Base-by-base conservation (phyloP, 73 alveolate genomes). In the Breviolum minutum region DNA sequence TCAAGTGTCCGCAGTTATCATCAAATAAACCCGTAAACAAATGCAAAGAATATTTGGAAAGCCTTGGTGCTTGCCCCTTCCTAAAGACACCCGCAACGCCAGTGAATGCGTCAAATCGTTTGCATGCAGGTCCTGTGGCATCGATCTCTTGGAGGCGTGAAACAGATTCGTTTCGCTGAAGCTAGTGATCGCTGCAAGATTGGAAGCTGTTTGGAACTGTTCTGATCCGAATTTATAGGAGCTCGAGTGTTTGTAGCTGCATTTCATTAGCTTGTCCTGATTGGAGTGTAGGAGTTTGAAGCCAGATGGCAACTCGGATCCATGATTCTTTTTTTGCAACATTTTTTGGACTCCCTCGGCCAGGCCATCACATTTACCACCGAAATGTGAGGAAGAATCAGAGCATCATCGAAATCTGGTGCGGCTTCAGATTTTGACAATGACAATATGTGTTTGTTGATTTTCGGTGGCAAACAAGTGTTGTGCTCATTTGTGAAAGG, bases 301-400 rank as follows among this genome's bases (percentile, higher is more conserved):
- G 22, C 16, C 76, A 66, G 16, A 20, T 66, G 76, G 26, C 76
- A 66, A 66, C 54, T 40, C 5, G 4, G 6, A 20, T 20, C 16
- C 76, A 66, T 66, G 76, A 71, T 71, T 30, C 26, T 20, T 71
- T 71, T 30, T 20, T n/a, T 8, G 30, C 26, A 71, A 30, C 48
- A 71, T 0, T 48, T 71, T 8, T 71, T 17, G 26, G 26, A 71
- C 81, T 27, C 60, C 70, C 40, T 0, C 62, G 24, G 40, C 82
- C 93, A 94, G 99, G 94, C 99, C 99, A 17, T 70, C 99, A 26
- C 92, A 94, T 77, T 76, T 94, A 48, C 99, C 99, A 29, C 99
- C 99, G 4, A 94, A 94, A 73, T 32, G 85, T 29, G 94, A 94
- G 29, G 94, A 94, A 85, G 99, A 94, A 94, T 94, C 99, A 27